phyloP scores from a whole-genome alignment of 352 stramenopile genomes.

The Phytophthora hybrid region DNA sequence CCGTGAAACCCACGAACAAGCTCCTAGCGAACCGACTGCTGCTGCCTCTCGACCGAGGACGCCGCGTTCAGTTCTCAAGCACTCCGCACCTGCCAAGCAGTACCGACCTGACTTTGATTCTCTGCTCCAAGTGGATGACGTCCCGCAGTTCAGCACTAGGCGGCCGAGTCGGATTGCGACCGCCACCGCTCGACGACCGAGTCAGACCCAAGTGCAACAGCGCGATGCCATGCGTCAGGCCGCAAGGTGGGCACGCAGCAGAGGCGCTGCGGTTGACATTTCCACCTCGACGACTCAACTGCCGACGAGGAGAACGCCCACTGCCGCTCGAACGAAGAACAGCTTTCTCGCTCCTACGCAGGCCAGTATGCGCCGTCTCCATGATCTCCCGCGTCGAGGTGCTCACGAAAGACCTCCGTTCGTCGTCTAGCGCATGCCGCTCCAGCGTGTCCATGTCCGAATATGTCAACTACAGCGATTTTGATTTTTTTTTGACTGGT shows the following conservation, averaged over 20 bases:
- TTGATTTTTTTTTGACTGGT: slow-evolving; percentile 18
- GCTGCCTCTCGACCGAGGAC: slow-evolving; percentile 18
- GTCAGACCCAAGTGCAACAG: slow-evolving; percentile 35
- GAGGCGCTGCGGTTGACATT: slow-evolving; percentile 36
- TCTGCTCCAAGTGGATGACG: slow-evolving; percentile 39
- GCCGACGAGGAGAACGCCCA: slow-evolving; percentile 22
- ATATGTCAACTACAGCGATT: slow-evolving; percentile 4
- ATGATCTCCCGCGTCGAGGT: slow-evolving; percentile 35
- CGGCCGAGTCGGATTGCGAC: slow-evolving; percentile 23
- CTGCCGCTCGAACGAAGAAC: slow-evolving; percentile 44
- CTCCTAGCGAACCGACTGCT: slow-evolving; percentile 36
- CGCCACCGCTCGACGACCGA: slow-evolving; percentile 16
- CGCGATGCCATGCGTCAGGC: slow-evolving; percentile 40
- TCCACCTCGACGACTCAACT: slow-evolving; percentile 34
- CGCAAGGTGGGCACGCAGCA: slow-evolving; percentile 33
- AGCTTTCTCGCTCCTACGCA: slow-evolving; percentile 75
- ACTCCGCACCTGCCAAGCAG: slow-evolving; percentile 14
- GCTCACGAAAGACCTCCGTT: slow-evolving; percentile 55
- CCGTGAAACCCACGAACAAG: slow-evolving; percentile 32
- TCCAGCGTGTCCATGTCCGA: not conserved
- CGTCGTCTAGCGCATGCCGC: slow-evolving; percentile 33
- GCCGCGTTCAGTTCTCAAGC: slow-evolving; percentile 19
- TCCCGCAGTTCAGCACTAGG: slow-evolving; percentile 38
- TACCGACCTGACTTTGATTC: slow-evolving; percentile 54
- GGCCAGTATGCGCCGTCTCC: slow-evolving; percentile 65